These are phyloP conservation scores for Candida albicans DNA, from an alignment of 1,139 yeast species.

Conservation along the genomic window DNA sequence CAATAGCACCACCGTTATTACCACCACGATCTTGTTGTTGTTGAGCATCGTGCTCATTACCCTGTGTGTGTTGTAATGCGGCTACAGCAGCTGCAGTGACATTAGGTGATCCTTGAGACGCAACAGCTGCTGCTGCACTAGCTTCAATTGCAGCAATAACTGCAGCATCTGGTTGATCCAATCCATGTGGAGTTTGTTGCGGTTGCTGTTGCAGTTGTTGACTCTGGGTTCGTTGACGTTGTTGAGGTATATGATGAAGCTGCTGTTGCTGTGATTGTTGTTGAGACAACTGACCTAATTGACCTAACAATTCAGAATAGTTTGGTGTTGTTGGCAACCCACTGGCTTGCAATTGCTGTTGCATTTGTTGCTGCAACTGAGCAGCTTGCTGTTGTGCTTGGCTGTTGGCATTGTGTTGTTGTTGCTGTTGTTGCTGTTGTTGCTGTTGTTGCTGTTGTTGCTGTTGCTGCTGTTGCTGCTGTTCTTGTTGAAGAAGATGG, in stretches of 20 bases:
- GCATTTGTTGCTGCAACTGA: conserved; percentile 13
- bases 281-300: conserved; percentile 9
- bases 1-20: conserved; percentile 18
- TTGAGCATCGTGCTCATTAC: conserved; percentile 18
- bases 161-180: conserved; percentile 32
- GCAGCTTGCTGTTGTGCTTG: conserved; percentile 17
- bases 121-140: conserved; percentile 21
- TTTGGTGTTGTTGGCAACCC: conserved; percentile 15
- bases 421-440: conserved; percentile 17
- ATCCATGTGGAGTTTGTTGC: conserved; percentile 22
- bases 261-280: conserved; percentile 21
- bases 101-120: conserved; percentile 22
- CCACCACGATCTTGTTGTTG: conserved; percentile 16
- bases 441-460: conserved; percentile 17
- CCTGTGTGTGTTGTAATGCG: conserved; percentile 13
- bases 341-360: conserved; percentile 2
- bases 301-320: conserved; percentile 9
- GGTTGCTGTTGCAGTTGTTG: conserved; percentile 23
- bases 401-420: conserved; percentile 20
- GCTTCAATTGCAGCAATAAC: conserved; percentile 49
- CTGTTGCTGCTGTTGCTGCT: conserved; percentile 3
- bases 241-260: conserved; percentile 12
- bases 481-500: conserved; percentile 5
- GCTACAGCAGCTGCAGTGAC: conserved; percentile 36
- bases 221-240: conserved; percentile 5